These are phyloP conservation scores for Solanum chiquidenum DNA, from an alignment of 257 asterid species.

Conservation along the genomic window DNA sequence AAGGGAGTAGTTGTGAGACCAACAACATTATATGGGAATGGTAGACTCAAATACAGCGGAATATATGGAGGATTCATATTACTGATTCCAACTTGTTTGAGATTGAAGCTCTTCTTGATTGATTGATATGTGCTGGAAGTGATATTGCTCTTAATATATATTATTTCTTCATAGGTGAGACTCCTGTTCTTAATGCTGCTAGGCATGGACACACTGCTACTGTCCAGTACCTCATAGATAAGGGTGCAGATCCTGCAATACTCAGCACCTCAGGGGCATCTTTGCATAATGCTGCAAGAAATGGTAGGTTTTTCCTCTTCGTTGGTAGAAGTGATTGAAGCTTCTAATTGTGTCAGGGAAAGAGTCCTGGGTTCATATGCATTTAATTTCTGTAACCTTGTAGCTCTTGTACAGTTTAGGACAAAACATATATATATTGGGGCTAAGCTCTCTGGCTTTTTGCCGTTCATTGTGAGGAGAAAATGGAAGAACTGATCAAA, in stretches of 20 bases:
- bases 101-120: neutral
- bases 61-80: neutral
- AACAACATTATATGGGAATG: neutral
- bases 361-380: neutral
- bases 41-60: neutral
- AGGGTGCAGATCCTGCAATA: constrained; percentile 75
- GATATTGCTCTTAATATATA: neutral
- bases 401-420: neutral
- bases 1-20: neutral
- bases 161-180: constrained; percentile 46
- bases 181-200: constrained; percentile 82
- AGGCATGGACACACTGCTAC: constrained; percentile 70
- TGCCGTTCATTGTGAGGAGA: neutral
- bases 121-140: neutral
- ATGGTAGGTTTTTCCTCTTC: constrained; percentile 29
- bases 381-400: neutral
- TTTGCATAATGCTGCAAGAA: constrained; percentile 77
- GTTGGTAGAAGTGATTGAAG: neutral
- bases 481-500: neutral
- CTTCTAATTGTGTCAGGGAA: neutral
- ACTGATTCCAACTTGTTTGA: neutral
- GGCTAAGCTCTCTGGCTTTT: neutral
- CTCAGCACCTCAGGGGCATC: constrained; percentile 77
- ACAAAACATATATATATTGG: neutral
- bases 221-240: constrained; percentile 61